Base-by-base conservation (phyloP, 2,329 filamentous ascomycete genomes). In the Ophiobolus disseminans region DNA sequence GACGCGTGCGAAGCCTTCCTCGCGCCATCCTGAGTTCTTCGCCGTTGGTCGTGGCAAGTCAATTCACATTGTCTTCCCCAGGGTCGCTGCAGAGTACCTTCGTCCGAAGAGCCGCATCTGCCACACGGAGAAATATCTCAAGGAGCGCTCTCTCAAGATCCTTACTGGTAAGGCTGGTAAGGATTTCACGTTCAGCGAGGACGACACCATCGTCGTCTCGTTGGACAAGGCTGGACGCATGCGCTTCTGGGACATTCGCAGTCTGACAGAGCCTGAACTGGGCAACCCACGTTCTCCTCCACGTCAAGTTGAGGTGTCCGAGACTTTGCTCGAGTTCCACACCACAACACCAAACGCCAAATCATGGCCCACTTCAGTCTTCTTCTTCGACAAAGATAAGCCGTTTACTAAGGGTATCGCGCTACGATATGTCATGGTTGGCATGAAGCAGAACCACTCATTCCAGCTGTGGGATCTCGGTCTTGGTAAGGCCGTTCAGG, bases 401-500 rank as follows among this genome's bases (percentile, higher is more conserved):
- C 91, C 94, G 36, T 97, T 95, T 75, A 85, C 87, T 76, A 96
- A 94, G 77, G 88, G 89, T 51, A 88, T 89, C 67, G 92, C 95
- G 38, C 81, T 97, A 55, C 86, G 94, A 53, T 99, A 99, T 78
- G 88, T 99, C 78, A 87, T 99, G 70, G 90, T 99, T 55, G 94
- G 94, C 65, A 91, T 97, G 85, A 97, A 97, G 79, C 94, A 99
- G 75, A 99, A 99, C 75, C 94, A 99, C 77, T 95, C 93, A 46
- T 85, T 99, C 54, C 95, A 99, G 79, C 85, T 99, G 35, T 99
- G 94, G 95, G 94, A 99, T 78, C 86, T 99, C 68, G 91, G 90
- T 32, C 86, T 99, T 25, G 89, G 89, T 60, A 97, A 97, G 76
- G 90, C 92, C 22, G 94, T 99, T 28, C 93, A 99, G 73, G 94